Evolutionary conservation across 2,329 filamentous ascomycete genomes (phyloP).

Genomic region (Diaporthe vaccinii): DNA sequence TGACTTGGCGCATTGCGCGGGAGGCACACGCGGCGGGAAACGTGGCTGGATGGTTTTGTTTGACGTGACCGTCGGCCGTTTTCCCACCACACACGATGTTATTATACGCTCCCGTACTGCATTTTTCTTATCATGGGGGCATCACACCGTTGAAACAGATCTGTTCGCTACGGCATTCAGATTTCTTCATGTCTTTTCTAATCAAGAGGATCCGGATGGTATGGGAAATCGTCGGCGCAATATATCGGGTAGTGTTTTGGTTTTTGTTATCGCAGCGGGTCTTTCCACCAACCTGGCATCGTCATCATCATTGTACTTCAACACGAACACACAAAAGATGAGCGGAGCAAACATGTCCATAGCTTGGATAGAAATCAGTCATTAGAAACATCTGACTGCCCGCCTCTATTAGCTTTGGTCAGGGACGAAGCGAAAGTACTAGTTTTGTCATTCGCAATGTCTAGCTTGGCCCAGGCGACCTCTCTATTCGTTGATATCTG

Average conservation of each 20-base stretch:
- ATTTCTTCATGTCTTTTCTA: conserved; percentile 33
- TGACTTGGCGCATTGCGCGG: not conserved
- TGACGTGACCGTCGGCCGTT: not conserved
- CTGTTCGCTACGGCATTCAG: conserved; percentile 27
- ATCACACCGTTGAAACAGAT: conserved; percentile 14
- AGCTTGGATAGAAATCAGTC: conserved; percentile 41
- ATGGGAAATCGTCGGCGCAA: conserved; percentile 40
- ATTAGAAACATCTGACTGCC: conserved; percentile 31
- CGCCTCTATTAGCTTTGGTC: not conserved
- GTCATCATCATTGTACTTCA: conserved; percentile 34
- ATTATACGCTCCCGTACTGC: conserved; percentile 33
- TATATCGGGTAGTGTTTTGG: conserved; percentile 37
- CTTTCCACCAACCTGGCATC: conserved; percentile 22
- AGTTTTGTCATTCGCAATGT: conserved; percentile 19
- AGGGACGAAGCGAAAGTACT: not conserved
- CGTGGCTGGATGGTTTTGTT: not conserved
- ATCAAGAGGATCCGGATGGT: conserved; percentile 31
- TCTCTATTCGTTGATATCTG: conserved; percentile 36
- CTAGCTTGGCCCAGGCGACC: conserved; percentile 9
- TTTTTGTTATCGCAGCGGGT: conserved; percentile 30
- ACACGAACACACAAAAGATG: conserved; percentile 33
- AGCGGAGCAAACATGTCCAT: conserved; percentile 40
- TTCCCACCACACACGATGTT: conserved; percentile 30
- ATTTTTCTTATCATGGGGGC: conserved; percentile 24
- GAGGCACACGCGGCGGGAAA: not conserved